These are phyloP conservation scores for Melastoma candidum DNA, from an alignment of 441 rosid genomes.

Conservation along the genomic window DNA sequence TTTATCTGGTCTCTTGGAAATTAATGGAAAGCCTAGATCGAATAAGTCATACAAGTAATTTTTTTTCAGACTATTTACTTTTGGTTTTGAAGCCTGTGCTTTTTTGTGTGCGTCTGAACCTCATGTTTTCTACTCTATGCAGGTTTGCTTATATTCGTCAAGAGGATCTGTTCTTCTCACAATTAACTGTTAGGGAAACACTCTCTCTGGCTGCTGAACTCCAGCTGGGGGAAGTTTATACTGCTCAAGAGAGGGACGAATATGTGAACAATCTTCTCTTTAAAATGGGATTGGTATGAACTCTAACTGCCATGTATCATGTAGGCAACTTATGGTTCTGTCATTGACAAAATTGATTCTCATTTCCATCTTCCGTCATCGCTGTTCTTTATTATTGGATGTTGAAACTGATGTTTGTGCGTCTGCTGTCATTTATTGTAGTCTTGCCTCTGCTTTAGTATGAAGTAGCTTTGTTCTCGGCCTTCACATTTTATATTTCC, in stretches of 20 bases:
- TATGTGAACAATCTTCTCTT: constrained; percentile 69
- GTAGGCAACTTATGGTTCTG: too few relatives aligned
- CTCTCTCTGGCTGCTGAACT: constrained; percentile 87
- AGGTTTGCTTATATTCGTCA: constrained; percentile 90
- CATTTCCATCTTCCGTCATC: too few relatives aligned
- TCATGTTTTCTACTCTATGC: constrained; percentile 15
- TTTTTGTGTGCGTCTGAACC: not conserved
- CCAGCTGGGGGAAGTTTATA: constrained; percentile 61
- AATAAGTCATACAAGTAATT: constrained; percentile 61
- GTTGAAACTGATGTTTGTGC: too few relatives aligned
- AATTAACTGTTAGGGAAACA: constrained; percentile 87
- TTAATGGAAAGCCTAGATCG: constrained; percentile 64
- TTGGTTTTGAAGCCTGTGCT: not conserved
- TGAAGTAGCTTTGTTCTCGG: constrained; percentile 11
- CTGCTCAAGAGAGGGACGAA: constrained; percentile 69
- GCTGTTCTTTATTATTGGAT: too few relatives aligned
- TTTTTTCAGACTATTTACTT: not conserved
- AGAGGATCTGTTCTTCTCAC: constrained; percentile 94
- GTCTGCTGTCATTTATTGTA: not conserved
- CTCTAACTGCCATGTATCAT: not conserved
- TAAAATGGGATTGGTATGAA: constrained; percentile 75
- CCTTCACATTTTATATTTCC: constrained; percentile 19
- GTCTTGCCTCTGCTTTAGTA: constrained; percentile 2
- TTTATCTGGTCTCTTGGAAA: constrained; percentile 79
- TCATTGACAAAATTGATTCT: too few relatives aligned